Percentiles rank a stretch among this genome's conserved stretches.
These are phyloP conservation scores for Cutaneotrichosporon cavernicola DNA, from an alignment of 1,284 basidiomycete genomes.

Conservation along the genomic window DNA sequence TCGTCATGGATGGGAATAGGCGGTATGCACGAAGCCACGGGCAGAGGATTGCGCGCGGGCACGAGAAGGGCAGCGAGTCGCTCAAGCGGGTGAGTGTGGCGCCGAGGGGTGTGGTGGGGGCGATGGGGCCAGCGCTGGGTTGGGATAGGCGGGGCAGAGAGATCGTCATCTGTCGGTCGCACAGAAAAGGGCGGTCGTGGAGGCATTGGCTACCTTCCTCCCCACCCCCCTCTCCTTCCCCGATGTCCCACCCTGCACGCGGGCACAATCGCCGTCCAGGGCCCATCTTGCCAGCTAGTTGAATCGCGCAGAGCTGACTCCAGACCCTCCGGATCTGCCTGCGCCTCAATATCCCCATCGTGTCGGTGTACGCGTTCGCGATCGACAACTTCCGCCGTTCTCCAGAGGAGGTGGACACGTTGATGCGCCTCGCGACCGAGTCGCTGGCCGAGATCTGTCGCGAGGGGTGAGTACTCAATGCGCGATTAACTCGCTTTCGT, in stretches of 20 bases:
- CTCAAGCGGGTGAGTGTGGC: slow-evolving; percentile 66
- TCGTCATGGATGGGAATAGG: slow-evolving; percentile 98
- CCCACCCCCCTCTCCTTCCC: too few relatives aligned
- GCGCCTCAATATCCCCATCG: slow-evolving; percentile 70
- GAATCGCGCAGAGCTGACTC: neutral
- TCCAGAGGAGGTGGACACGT: slow-evolving; percentile 76
- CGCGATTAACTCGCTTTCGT: too few relatives aligned
- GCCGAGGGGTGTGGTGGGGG: too few relatives aligned
- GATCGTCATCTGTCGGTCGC: too few relatives aligned
- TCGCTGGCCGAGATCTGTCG: slow-evolving; percentile 76
- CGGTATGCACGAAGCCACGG: slow-evolving; percentile 77
- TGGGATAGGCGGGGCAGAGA: too few relatives aligned
- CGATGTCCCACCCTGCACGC: neutral
- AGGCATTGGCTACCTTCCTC: too few relatives aligned
- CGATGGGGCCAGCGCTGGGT: too few relatives aligned
- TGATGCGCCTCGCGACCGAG: slow-evolving; percentile 83
- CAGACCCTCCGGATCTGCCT: slow-evolving; percentile 82
- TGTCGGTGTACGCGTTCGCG: slow-evolving; percentile 92
- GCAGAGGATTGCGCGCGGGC: slow-evolving; percentile 70
- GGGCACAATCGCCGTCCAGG: neutral
- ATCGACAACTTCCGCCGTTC: slow-evolving; percentile 97
- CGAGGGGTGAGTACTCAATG: slow-evolving; percentile 64
- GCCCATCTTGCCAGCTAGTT: neutral
- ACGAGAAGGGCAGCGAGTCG: slow-evolving; percentile 79
- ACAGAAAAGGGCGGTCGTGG: too few relatives aligned